phyloP scores from a whole-genome alignment of 495 filamentous ascomycete genomes.

The Penicillium egyptiacum region DNA sequence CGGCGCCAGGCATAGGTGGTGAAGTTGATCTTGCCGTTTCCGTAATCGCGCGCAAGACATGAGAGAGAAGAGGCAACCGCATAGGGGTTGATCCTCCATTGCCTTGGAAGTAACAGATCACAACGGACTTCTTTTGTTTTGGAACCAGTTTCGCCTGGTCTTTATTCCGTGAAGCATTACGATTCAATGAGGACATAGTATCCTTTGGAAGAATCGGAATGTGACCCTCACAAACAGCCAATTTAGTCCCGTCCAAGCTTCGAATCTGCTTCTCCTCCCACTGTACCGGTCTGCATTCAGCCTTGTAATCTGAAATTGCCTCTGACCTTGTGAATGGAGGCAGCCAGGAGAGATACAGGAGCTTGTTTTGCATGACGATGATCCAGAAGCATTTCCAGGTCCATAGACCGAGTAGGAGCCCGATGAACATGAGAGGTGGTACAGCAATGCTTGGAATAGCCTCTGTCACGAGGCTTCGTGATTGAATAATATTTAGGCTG shows the following conservation, averaged over 20 bases:
- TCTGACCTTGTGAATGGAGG: conserved; percentile 57
- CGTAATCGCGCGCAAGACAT: conserved; percentile 31
- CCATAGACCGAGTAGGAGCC: conserved; percentile 67
- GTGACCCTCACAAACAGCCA: conserved; percentile 55
- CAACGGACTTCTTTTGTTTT: conserved; percentile 22
- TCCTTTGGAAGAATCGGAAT: conserved; percentile 5
- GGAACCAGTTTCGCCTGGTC: not conserved
- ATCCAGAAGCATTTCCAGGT: conserved; percentile 81
- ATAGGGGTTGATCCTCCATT: conserved; percentile 57
- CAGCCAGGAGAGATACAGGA: conserved; percentile 76
- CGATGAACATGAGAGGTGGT: conserved; percentile 65
- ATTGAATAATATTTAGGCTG: not conserved
- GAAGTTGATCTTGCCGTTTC: not conserved
- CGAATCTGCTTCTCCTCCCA: conserved; percentile 60
- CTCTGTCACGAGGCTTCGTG: conserved; percentile 3
- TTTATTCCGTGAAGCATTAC: not conserved
- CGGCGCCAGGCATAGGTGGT: conserved; percentile 2
- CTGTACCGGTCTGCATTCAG: conserved; percentile 54
- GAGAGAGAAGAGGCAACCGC: conserved; percentile 66
- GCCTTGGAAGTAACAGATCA: conserved; percentile 44
- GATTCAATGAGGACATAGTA: not conserved
- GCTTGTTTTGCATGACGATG: conserved; percentile 77
- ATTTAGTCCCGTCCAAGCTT: conserved; percentile 61
- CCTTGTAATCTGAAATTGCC: conserved; percentile 59
- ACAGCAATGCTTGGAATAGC: conserved; percentile 55